Base-by-base conservation (phyloP, 2,329 filamentous ascomycete genomes). In the Colletotrichum godetiae region DNA sequence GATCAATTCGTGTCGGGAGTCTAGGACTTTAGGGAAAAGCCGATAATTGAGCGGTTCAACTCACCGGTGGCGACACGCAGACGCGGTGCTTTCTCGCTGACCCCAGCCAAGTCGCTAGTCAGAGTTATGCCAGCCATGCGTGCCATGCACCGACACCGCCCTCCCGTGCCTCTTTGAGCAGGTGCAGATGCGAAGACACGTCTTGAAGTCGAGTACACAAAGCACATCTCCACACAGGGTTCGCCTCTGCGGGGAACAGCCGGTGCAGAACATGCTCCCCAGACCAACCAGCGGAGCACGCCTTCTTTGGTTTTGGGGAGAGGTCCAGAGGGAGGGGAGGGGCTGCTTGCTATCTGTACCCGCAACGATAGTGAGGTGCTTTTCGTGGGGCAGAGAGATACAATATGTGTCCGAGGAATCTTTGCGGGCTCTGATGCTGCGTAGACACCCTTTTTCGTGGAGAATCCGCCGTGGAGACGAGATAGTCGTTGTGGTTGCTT, bases 21-120 rank as follows among this genome's bases (percentile, higher is more conserved):
- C 19, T 42, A 42, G 35, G 35, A 31, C n/a, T 33, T 22, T 22
- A 42, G 29, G 57, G 8, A 24, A n/a, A 29, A 63, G n/a, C 24
- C 11, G 52, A 63, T 4, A 12, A 63, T 24, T 27, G 57, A 52
- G 29, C 31, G 22, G 57, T 12, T 42, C 29, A 27, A 56, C 24
- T 29, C 22, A 19, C 15, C 12, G 12, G 15, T 53, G 33, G 19
- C 53, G 19, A 24, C 52, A 62, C 24, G 31, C 52, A 55, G 46
- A 64, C 53, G 59, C 70, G 70, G 24, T 15, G 52, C 37, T 33
- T 42, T 62, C 59, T 15, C 19, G 22, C 24, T 58, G 68, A 52
- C 57, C 57, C 59, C n/a, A 37, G 52, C 68, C 56, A 62, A 11
- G 52, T 24, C 24, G 35, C 22, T 57, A 58, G 52, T 33, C 31